Evolutionary conservation across 2,329 filamentous ascomycete species (phyloP), one percentile per base, ranked within the genome.

Genomic region (Dissoconium aciculare): DNA sequence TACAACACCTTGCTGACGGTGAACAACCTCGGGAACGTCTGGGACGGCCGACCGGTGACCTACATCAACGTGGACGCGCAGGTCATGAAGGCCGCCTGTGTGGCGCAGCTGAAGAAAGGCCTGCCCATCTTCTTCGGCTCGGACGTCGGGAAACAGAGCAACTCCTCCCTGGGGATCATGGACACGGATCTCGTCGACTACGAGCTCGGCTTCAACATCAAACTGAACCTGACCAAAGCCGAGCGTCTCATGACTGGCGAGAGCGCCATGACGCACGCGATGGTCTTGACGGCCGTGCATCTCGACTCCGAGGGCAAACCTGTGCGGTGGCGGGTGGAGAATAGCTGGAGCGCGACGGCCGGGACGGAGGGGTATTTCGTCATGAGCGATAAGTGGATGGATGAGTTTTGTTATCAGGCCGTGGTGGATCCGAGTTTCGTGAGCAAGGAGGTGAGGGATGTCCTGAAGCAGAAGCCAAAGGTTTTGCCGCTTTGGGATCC

Each of bases 241-340:
- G 69, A 82, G 45, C 63, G 83, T 3, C 59, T 93, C 27, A 62
- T 69, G 45, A 76, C 75, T 0, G 74, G 79, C 8, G 83, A 91
- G 57, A 77, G 70, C 32, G 66, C 71, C 30, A 91, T 93, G 83
- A 92, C 83, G 1, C 84, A 92, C 47, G 84, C 84, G 4, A 92
- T 92, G 84, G 81, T 91, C 0, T 57, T 93, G 38, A 92, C 82
- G 2, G 84, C 72, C 1, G 84, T 92, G 27, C 83, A 93, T 49
- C 53, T 91, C 3, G 75, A 79, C 36, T 61, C 67, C 15, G 57
- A 70, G 36, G 74, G 71, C 1, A 68, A 71, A 54, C 65, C 72
- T 2, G 69, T 83, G 1, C 62, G 83, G 26, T 93, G 84, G 84
- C 64, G 82, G 32, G 81, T 92, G 5, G 78, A 92, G 65, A 92